phyloP scores from a whole-genome alignment of 805 yeast genomes.

The Candida michaelii region DNA sequence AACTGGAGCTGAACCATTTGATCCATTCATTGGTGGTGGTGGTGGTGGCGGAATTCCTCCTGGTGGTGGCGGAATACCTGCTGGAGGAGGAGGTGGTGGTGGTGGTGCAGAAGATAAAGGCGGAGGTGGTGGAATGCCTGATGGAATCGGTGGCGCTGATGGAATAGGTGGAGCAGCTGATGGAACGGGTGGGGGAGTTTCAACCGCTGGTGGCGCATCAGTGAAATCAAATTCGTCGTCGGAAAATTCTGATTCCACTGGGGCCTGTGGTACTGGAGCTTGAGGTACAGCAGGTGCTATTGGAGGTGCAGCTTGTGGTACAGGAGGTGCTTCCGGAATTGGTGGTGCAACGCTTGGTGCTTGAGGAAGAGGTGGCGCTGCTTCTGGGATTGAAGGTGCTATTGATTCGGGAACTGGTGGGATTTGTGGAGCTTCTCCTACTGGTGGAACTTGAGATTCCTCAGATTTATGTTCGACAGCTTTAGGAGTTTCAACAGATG shows the following conservation, averaged over 20 bases:
- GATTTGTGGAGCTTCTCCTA: conserved; percentile 6
- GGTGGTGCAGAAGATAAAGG: conserved; percentile 31
- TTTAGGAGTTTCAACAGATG: neutral
- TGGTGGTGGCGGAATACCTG: conserved; percentile 19
- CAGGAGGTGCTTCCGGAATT: neutral
- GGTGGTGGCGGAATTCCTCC: conserved; percentile 24
- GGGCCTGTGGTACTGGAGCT: conserved; percentile 1
- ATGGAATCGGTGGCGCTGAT: conserved; percentile 23
- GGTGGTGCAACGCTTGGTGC: conserved; percentile 7
- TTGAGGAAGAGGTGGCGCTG: neutral
- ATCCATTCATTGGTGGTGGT: conserved; percentile 22
- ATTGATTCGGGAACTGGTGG: conserved; percentile 2
- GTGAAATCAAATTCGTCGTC: conserved; percentile 8
- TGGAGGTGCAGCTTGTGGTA: neutral
- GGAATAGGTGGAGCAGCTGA: conserved; percentile 20
- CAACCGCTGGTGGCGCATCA: conserved; percentile 8
- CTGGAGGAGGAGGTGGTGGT: conserved; percentile 23
- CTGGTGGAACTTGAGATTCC: too few species aligned
- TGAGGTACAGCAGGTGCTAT: neutral
- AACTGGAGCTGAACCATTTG: conserved; percentile 27
- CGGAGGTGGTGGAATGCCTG: conserved; percentile 16
- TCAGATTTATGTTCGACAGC: neutral
- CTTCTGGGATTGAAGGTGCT: conserved; percentile 1
- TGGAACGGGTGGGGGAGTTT: conserved; percentile 17
- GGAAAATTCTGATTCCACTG: neutral